Evolutionary conservation across 2,329 filamentous ascomycete species (phyloP).

Genomic region (Akanthomyces uredinophilus): DNA sequence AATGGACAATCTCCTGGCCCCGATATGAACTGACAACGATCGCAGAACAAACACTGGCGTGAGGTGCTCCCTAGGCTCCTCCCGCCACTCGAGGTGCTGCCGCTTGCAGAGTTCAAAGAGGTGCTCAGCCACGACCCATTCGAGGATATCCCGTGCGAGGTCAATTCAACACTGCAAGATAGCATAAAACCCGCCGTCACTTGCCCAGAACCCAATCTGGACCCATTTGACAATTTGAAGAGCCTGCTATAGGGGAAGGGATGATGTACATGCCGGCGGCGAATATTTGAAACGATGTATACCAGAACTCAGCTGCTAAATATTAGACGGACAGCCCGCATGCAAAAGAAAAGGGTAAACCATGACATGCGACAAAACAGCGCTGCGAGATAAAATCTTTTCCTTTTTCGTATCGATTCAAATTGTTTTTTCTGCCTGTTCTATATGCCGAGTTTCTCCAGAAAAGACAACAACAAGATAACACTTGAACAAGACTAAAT

Average conservation of each 20-base stretch:
- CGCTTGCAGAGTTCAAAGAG: neutral
- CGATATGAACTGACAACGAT: neutral
- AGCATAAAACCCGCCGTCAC: neutral
- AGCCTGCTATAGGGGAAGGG: neutral
- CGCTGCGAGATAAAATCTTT: neutral
- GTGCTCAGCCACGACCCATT: neutral
- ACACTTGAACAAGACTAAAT: neutral
- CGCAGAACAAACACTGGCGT: neutral
- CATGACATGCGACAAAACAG: neutral
- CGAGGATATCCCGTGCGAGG: neutral
- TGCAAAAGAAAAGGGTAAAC: neutral
- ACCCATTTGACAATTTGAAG: neutral
- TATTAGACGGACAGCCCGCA: neutral
- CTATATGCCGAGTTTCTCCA: conserved; percentile 12
- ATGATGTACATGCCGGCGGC: neutral
- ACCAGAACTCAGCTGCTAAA: neutral
- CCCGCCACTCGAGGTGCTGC: neutral
- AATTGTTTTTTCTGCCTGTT: conserved; percentile 3
- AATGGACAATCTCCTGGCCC: neutral
- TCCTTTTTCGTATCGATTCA: neutral
- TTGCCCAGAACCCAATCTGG: neutral
- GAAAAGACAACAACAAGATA: neutral
- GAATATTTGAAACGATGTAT: neutral
- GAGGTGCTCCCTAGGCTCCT: too few relatives aligned
- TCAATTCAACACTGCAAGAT: neutral